Base-by-base conservation (phyloP, 768 basidiomycete genomes). In the Kwoniella sp. region DNA sequence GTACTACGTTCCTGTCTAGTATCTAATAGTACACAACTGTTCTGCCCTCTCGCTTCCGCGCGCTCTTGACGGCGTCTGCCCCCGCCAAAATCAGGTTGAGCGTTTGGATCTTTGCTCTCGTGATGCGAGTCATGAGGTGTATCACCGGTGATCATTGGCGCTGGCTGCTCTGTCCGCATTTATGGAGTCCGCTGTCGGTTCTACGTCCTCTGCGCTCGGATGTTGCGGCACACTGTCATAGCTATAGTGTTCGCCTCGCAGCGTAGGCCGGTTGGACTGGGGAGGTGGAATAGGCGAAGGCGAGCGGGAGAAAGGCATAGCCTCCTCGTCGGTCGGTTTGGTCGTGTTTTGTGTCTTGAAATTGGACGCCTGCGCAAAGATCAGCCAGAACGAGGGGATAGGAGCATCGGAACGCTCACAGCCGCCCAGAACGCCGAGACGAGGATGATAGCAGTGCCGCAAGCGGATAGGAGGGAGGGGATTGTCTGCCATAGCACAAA, bases 361-460 rank as follows among this genome's bases (percentile, higher is more conserved):
- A n/a, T n/a, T n/a, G n/a, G n/a, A n/a, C 46, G 28, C 28, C 14
- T 3, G 23, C 8, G 25, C 12, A 14, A 9, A 10, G 11, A 27
- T 27, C 39, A 40, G 14, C 8, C 15, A 33, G 8, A 33, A 49
- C 26, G 12, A 19, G 23, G 26, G 10, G 31, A 43, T n/a, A 39
- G 23, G 17, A 17, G 12, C 44, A 19, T 31, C 3, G 28, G 46
- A 36, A 25, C 12, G 19, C 81, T 56, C 71, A 87, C 84, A 8
- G 81, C 84, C 28, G 84, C 80, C 66, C 81, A 87, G 22, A 83
- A 57, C 0, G 86, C 86, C 9, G 81, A 79, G 1, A 75, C 59
- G 31, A 87, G 70, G 58, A 88, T 89, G 51, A 88, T 80, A 4
- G 76, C 37, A 1, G 82, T 83, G 1, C 88, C 88, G 9, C 82